Conservation (phyloP, 208 protist species). For the Leishmania braziliensis region DNA sequence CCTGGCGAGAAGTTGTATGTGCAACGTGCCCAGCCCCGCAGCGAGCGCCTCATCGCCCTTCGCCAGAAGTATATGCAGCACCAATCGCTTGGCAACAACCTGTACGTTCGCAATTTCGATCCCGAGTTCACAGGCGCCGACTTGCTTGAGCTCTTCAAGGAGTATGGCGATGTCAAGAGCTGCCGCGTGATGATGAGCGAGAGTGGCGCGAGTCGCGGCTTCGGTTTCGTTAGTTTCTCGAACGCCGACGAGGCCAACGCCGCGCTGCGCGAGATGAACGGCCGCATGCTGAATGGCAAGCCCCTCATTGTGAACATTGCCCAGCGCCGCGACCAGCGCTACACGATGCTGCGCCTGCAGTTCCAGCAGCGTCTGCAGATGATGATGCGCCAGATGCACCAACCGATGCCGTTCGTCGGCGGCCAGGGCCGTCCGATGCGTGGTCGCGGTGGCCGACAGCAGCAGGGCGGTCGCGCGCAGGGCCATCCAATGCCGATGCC, state of each 20-base stretch:
- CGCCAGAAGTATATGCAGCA: conserved; percentile 92
- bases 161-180: conserved; percentile 98
- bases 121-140: conserved; percentile 96
- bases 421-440: conserved; percentile 38
- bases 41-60: conserved; percentile 87
- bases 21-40: conserved; percentile 86
- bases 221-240: conserved; percentile 99
- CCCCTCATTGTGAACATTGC: conserved; percentile 98
- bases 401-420: conserved; percentile 38
- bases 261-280: conserved; percentile 98
- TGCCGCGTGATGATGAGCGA: conserved; percentile 96
- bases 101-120: conserved; percentile 99
- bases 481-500: conserved; percentile 35
- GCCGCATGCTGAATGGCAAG: conserved; percentile 95
- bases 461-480: conserved; percentile 38
- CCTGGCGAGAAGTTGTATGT: conserved; percentile 87
- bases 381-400: conserved; percentile 83
- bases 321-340: conserved; percentile 96
- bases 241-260: conserved; percentile 97
- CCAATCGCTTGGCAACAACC: conserved; percentile 95
- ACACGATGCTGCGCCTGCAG: conserved; percentile 95
- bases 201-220: conserved; percentile 96
- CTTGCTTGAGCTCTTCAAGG: conserved; percentile 97
- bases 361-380: conserved; percentile 91
- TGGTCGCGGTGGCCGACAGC: conserved; percentile 39